Percentiles rank a stretch among this genome's conserved stretches.
These are phyloP conservation scores for Nannochloropsis granulata DNA, from an alignment of 108 stramenopile genomes.

Conservation along the genomic window DNA sequence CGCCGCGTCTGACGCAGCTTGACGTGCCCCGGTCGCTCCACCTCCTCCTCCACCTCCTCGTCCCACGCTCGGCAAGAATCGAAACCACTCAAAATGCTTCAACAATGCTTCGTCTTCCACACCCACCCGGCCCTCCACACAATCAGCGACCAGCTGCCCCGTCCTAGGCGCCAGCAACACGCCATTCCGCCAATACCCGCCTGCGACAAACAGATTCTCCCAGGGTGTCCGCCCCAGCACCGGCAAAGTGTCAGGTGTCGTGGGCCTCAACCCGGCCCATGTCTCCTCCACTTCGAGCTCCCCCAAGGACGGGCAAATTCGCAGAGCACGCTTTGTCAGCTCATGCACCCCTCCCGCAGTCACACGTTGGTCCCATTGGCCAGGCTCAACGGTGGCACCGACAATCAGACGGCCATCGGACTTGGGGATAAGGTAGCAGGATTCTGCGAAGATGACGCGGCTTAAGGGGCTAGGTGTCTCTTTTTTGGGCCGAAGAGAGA, in stretches of 20 bases:
- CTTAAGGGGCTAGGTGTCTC: conserved; percentile 24
- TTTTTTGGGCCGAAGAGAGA: conserved; percentile 56
- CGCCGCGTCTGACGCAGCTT: too few relatives aligned
- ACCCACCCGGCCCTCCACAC: conserved; percentile 6
- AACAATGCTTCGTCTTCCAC: neutral
- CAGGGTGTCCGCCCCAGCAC: conserved; percentile 56
- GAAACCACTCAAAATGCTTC: neutral
- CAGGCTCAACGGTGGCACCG: conserved; percentile 79
- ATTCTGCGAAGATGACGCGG: conserved; percentile 68
- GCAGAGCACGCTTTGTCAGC: conserved; percentile 32
- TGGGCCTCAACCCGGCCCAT: conserved; percentile 80
- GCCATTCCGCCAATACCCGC: conserved; percentile 88
- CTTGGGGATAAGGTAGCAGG: conserved; percentile 86
- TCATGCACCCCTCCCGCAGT: neutral
- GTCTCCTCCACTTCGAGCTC: conserved; percentile 67
- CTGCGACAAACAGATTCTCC: conserved; percentile 64
- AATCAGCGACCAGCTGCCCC: conserved; percentile 27
- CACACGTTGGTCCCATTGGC: conserved; percentile 6
- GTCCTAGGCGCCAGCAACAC: conserved; percentile 77
- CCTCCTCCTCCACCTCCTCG: neutral
- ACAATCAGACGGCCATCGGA: conserved; percentile 70
- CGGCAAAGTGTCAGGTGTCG: conserved; percentile 74
- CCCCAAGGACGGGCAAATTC: conserved; percentile 57
- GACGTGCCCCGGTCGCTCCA: too few relatives aligned
- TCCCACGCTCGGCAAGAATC: neutral